Evolutionary conservation across 805 yeast genomes (phyloP), one percentile per base, ranked within the genome.

Genomic region (Ogataea nakhonphanomensis): DNA sequence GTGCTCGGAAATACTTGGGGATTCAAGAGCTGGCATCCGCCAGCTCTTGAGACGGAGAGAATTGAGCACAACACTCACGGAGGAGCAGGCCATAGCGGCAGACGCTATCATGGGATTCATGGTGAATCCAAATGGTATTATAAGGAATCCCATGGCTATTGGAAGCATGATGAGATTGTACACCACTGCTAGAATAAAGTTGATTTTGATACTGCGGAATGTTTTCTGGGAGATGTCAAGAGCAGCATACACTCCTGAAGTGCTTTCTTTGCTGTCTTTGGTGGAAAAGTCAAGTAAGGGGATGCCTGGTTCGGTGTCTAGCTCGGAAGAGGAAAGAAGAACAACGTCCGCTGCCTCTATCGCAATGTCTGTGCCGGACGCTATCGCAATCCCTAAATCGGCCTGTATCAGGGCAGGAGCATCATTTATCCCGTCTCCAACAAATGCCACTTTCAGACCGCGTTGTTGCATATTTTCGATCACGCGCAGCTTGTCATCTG

Each of bases 361-460:
- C 1, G 99, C 98, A 51, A 93, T 86, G 55, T 93, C 98, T 0
- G 98, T 86, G 5, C 98, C 96, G 0, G 95, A 77, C 8, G 95
- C 82, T 43, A 95, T 78, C 8, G 98, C 93, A 53, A 95, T 79
- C 17, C 99, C 99, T 13, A 93, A 65, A 50, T 89, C 87, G 1
- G 96, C 84, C 41, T 83, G 74, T 1, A 87, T 95, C 40, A 93
- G 71, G 0, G 98, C 98, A 0, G 99, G 97, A 0, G 98, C 95
- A 59, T 93, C 99, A 61, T 93, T 93, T 50, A 93, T 86, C 44
- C 99, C 99, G 64, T 93, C 99, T 27, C 99, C 99, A 15, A 93
- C 82, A 70, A 95, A 89, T 5, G 90, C 91, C 30, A 93, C 82
- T 12, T 69, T 66, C 8, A 64, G 53, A 2, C 67, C 69, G 17